Percentiles rank a stretch among this genome's conserved stretches.
Evolutionary conservation across 768 basidiomycete species (phyloP).

Genomic region (Agaricus bisporus): DNA sequence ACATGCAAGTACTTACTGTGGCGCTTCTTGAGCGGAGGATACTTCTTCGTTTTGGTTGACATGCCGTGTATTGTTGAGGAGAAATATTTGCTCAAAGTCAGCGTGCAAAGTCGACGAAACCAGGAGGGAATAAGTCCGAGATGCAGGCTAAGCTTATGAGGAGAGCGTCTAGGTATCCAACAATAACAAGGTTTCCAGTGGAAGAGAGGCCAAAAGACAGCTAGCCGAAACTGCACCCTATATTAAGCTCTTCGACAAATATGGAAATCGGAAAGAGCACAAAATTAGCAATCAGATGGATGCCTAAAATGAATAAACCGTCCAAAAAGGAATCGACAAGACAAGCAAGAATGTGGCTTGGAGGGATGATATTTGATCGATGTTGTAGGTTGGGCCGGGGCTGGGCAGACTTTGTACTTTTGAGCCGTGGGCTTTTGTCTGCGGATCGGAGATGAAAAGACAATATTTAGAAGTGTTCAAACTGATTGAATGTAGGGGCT

Average conservation of each 20-base stretch:
- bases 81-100: background rate
- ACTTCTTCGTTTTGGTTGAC: slow-evolving; percentile 22
- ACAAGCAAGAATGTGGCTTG: background rate
- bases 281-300: background rate
- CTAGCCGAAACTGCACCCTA: background rate
- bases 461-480: background rate
- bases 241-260: background rate
- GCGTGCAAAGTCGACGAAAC: background rate
- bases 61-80: slow-evolving; percentile 12
- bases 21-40: slow-evolving; percentile 30
- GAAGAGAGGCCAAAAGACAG: background rate
- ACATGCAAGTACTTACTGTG: slow-evolving; percentile 25
- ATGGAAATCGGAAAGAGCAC: background rate
- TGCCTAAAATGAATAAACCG: background rate
- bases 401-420: slow-evolving; percentile 1
- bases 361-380: background rate
- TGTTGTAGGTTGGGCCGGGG: background rate
- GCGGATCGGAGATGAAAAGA: background rate
- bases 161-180: background rate
- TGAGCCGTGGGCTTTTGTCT: background rate
- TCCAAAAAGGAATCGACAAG: background rate
- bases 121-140: slow-evolving; percentile 1
- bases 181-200: background rate
- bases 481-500: background rate
- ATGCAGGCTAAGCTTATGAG: background rate